phyloP scores from a whole-genome alignment of 768 basidiomycete genomes.

The Pleurotus tuber-regium region DNA sequence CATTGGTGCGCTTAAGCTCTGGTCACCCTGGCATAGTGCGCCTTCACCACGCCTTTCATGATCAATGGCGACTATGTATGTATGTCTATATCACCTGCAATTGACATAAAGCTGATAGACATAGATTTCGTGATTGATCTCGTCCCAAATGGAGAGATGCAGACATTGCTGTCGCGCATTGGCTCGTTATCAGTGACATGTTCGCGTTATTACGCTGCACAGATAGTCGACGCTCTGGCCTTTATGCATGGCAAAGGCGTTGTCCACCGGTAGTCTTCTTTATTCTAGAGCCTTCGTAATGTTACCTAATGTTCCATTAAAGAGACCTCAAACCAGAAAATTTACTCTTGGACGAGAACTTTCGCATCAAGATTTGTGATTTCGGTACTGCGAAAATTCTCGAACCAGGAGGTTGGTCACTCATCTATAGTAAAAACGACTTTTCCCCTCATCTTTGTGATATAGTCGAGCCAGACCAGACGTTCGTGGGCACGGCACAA shows the following conservation, averaged over 20 bases:
- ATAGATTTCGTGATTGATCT: slow-evolving; percentile 80
- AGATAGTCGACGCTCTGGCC: slow-evolving; percentile 82
- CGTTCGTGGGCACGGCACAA: slow-evolving; percentile 89
- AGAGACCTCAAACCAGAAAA: slow-evolving; percentile 87
- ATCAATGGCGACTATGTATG: slow-evolving; percentile 81
- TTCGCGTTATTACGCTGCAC: slow-evolving; percentile 83
- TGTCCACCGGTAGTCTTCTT: slow-evolving; percentile 67
- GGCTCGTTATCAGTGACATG: slow-evolving; percentile 86
- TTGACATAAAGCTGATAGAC: slow-evolving; percentile 5
- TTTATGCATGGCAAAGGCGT: slow-evolving; percentile 92
- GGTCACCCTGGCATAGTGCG: slow-evolving; percentile 82
- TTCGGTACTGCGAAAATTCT: slow-evolving; percentile 90
- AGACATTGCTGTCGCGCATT: slow-evolving; percentile 63
- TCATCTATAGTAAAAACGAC: slow-evolving; percentile 4
- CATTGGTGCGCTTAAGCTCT: slow-evolving; percentile 67
- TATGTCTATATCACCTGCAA: slow-evolving; percentile 16
- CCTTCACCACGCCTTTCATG: slow-evolving; percentile 83
- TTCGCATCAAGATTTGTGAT: slow-evolving; percentile 93
- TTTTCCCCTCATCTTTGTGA: slow-evolving; percentile 20
- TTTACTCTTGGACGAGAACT: slow-evolving; percentile 81
- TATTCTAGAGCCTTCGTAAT: slow-evolving; percentile 7
- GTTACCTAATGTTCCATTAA: slow-evolving; percentile 12
- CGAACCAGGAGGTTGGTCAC: slow-evolving; percentile 49
- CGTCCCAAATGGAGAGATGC: slow-evolving; percentile 75
- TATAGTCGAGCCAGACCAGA: slow-evolving; percentile 49